Base-by-base conservation (phyloP, 129 eudicot species). In the Helianthus annuus region DNA sequence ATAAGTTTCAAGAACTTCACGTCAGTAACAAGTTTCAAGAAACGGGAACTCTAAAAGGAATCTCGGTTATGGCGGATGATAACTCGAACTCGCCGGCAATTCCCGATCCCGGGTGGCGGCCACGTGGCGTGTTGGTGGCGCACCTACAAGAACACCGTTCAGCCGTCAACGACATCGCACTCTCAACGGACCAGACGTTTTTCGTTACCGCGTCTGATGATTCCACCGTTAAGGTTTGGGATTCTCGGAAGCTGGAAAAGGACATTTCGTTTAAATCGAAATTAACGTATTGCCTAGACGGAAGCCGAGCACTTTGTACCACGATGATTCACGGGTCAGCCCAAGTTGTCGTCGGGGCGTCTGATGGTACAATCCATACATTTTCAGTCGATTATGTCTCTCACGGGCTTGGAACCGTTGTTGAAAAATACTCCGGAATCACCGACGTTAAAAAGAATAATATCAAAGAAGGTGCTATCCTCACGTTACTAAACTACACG, bases 111-210 rank as follows among this genome's bases (percentile, higher is more conserved):
- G 97, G 99, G 51, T 94, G 99, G 99, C 83, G 88, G 73, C 99
- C 99, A 15, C 89, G 97, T 56, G 99, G 99, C 17, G 96, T 94
- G 60, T 79, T 94, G 82, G 96, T 94, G 67, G 99, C 99, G 4
- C 99, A 94, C 75, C 89, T 94, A 15, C 99, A 90, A 77, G 99
- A 94, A 80, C 99, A 94, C 64, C 83, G 90, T 2, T 94, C 99
- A 65, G 93, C 96, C 48, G 97, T 94, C 42, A 94, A 90, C 56
- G 97, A 94, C 72, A 85, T 94, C 49, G 85, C 99, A 10, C 76
- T 90, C 55, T 94, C 99, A 57, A 79, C 89, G 0, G 99, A 94
- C 78, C 83, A 94, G 56, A 85, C 86, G 42, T 90, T 94, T 61
- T 94, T 94, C 49, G 94, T 94, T 5, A 94, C 87, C 57, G 99